A percentile compares a stretch with the other conserved stretches of the same genome.
Evolutionary conservation across 148 eudicot genomes (phyloP).

Genomic region (Camellia sinensis): DNA sequence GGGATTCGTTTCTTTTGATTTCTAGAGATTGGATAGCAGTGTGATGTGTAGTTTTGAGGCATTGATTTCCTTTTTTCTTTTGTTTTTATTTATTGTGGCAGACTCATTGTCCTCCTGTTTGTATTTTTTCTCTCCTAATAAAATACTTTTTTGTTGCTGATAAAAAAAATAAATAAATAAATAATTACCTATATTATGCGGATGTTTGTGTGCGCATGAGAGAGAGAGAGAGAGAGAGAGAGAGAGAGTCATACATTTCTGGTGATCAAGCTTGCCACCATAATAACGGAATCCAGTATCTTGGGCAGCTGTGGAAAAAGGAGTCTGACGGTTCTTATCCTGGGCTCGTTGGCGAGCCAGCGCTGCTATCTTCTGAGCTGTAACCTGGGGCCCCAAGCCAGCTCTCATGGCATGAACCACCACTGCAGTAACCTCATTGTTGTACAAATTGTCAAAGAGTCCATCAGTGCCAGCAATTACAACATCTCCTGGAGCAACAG

Average conservation of each 20-base stretch:
- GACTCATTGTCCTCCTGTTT: no score
- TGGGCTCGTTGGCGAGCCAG: slow-evolving; percentile 66
- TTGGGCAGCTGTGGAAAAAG: slow-evolving; percentile 72
- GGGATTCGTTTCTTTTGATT: no score
- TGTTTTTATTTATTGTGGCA: no score
- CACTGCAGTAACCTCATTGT: slow-evolving; percentile 59
- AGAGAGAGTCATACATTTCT: slow-evolving; percentile 28
- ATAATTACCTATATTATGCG: neutral
- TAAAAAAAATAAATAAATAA: no score
- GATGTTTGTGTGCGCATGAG: neutral
- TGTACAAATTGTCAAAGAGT: slow-evolving; percentile 66
- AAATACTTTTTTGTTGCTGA: no score
- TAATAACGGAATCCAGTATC: slow-evolving; percentile 64
- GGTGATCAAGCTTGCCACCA: slow-evolving; percentile 67
- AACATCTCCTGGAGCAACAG: slow-evolving; percentile 72
- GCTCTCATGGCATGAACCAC: slow-evolving; percentile 65
- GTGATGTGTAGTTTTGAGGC: no score
- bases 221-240: slow-evolving; percentile 18
- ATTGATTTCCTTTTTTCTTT: no score
- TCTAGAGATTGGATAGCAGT: no score
- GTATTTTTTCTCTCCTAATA: no score
- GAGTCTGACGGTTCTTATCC: slow-evolving; percentile 59
- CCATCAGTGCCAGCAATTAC: slow-evolving; percentile 76
- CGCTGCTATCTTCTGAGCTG: slow-evolving; percentile 72
- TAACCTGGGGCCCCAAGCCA: slow-evolving; percentile 55